These are phyloP conservation scores for Aaosphaeria arxii DNA, from an alignment of 2,329 filamentous ascomycete genomes.

Conservation along the genomic window DNA sequence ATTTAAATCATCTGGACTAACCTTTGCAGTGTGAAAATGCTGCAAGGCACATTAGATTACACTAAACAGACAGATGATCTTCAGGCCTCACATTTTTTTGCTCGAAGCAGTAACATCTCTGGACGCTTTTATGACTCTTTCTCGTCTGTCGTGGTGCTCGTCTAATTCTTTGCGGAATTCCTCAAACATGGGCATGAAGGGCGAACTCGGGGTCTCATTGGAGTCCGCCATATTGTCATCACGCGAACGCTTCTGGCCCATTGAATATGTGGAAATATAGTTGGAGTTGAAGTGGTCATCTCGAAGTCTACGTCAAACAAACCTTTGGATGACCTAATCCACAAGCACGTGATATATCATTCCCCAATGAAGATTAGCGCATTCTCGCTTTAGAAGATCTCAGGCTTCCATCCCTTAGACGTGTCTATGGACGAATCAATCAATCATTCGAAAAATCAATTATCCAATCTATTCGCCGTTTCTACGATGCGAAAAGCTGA, in stretches of 20 bases:
- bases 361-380: no score
- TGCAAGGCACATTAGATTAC: slow-evolving; percentile 34
- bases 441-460: no score
- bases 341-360: no score
- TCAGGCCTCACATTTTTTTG: slow-evolving; percentile 80
- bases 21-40: slow-evolving; percentile 83
- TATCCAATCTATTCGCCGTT: no score
- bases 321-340: no score
- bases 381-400: no score
- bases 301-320: no score
- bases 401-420: no score
- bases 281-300: no score
- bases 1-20: slow-evolving; percentile 27
- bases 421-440: no score
- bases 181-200: slow-evolving; percentile 72
- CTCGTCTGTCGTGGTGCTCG: slow-evolving; percentile 88
- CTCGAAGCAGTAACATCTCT: slow-evolving; percentile 89
- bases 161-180: slow-evolving; percentile 84
- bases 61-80: background rate
- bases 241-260: slow-evolving; percentile 33
- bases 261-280: slow-evolving; percentile 5
- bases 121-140: slow-evolving; percentile 85
- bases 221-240: slow-evolving; percentile 33
- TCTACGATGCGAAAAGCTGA: no score
- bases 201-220: slow-evolving; percentile 36